Conservation (phyloP, 2,329 filamentous ascomycete species). For the Endocalyx cinctus region DNA sequence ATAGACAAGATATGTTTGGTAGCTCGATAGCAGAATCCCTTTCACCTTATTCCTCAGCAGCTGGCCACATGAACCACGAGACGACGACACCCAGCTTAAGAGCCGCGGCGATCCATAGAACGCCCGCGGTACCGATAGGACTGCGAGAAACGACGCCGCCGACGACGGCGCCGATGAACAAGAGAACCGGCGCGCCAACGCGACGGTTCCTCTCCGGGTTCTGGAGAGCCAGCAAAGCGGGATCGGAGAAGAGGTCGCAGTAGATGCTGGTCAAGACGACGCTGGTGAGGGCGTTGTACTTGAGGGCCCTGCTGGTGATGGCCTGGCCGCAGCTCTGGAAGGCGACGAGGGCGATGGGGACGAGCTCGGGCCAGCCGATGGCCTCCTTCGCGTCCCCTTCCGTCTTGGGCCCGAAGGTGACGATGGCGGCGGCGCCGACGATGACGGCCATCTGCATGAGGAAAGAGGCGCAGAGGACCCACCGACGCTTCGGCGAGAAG, state of each 20-base stretch:
- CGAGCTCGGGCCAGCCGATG: constrained; percentile 54
- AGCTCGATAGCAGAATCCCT: too few relatives aligned
- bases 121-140: constrained; percentile 43
- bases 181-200: constrained; percentile 42
- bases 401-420: constrained; percentile 41
- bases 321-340: constrained; percentile 78
- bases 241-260: constrained; percentile 72
- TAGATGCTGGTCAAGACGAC: constrained; percentile 79
- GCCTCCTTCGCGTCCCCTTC: constrained; percentile 35
- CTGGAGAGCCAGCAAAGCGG: constrained; percentile 37
- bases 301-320: constrained; percentile 65
- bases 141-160: constrained; percentile 48
- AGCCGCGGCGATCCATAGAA: constrained; percentile 55
- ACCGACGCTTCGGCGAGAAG: constrained; percentile 57
- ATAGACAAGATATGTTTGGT: background rate
- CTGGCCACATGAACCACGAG: constrained; percentile 59
- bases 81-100: constrained; percentile 54
- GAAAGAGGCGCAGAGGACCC: constrained; percentile 61
- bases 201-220: constrained; percentile 50
- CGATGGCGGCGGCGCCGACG: constrained; percentile 47
- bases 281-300: constrained; percentile 67
- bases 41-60: constrained; percentile 26
- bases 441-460: constrained; percentile 46
- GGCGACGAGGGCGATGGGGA: constrained; percentile 65
- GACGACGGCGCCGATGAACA: constrained; percentile 44